Evolutionary conservation across 768 basidiomycete genomes (phyloP), one percentile per base, ranked within the genome.

Genomic region (Amanita fuliginea): DNA sequence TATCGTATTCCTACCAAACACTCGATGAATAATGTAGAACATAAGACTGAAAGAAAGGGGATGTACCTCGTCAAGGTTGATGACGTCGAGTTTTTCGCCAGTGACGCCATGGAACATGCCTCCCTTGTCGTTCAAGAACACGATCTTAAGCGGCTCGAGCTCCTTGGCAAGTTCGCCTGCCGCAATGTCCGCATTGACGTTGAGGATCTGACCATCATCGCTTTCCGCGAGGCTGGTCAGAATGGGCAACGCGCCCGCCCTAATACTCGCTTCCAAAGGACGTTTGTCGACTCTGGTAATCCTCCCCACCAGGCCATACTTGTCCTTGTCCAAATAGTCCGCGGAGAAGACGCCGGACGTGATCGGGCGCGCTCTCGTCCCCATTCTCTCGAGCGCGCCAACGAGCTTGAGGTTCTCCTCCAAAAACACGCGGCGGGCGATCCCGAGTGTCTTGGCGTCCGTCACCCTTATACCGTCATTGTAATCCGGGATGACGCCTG

Each of bases 101-200:
- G 94, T 93, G 37, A 97, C 84, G 45, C 96, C 96, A 60, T 99
- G 96, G 81, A 84, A 97, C 57, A 99, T 73, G 26, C 96, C 96
- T 52, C 96, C 96, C 69, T 98, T 97, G 60, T 99, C 96, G 63
- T 97, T 96, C 60, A 99, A 64, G 69, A 93, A 98, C 28, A 99
- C 95, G 44, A 98, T 98, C 71, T 98, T 99, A 71, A 95, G 81
- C 18, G 96, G 96, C 67, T 98, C 95, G 21, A 99, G 75, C 64
- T 98, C 95, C 70, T 97, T 96, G 6, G 95, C 87, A 16, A 99
- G 78, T 67, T 99, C 96, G 35, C 95, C 96, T 1, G 96, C 95
- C 1, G 96, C 96, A 54, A 98, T 88, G 63, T 99, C 96, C 18
- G 96, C 96, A 61, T 98, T 99, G 64, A 99, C 96, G 59, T 99